Evolutionary conservation across 164 flowering plant genomes (phyloP).

Genomic region (grape (Vitis vinifera)): DNA sequence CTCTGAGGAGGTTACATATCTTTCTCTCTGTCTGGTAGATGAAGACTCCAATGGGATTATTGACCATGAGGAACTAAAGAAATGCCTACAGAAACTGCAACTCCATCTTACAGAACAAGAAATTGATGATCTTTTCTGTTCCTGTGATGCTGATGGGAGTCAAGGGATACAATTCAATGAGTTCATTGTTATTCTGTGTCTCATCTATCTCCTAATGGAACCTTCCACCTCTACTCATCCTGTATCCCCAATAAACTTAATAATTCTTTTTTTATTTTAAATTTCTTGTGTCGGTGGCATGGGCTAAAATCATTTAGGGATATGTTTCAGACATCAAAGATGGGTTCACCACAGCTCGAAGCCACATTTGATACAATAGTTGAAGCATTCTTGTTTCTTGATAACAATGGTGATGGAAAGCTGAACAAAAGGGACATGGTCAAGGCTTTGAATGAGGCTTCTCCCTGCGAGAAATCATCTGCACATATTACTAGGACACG

Average conservation of each 20-base stretch:
- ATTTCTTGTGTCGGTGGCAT: neutral
- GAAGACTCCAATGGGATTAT: slow-evolving; percentile 61
- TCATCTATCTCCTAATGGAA: slow-evolving; percentile 58
- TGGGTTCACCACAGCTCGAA: slow-evolving; percentile 48
- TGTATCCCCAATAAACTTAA: slow-evolving; percentile 20
- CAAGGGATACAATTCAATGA: slow-evolving; percentile 68
- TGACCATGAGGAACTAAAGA: slow-evolving; percentile 58
- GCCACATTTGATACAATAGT: slow-evolving; percentile 64
- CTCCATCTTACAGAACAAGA: slow-evolving; percentile 51
- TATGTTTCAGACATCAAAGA: slow-evolving; percentile 39
- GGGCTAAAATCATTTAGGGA: slow-evolving; percentile 6
- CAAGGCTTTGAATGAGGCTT: slow-evolving; percentile 54
- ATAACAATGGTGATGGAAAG: slow-evolving; percentile 73
- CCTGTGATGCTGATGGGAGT: slow-evolving; percentile 60
- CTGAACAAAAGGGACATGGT: slow-evolving; percentile 70
- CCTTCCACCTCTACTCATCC: slow-evolving; percentile 27
- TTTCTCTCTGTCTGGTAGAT: slow-evolving; percentile 31
- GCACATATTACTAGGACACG: slow-evolving; percentile 48
- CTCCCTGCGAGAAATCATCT: slow-evolving; percentile 65
- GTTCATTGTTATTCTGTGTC: slow-evolving; percentile 75
- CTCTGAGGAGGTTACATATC: neutral
- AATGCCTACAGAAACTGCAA: slow-evolving; percentile 50
- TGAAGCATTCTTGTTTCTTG: slow-evolving; percentile 74
- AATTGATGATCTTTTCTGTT: slow-evolving; percentile 51
- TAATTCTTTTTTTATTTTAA: neutral